These are phyloP conservation scores for Gaertneriomyces sp. DNA, from an alignment of 192 early-diverging fungal genomes.

Conservation along the genomic window DNA sequence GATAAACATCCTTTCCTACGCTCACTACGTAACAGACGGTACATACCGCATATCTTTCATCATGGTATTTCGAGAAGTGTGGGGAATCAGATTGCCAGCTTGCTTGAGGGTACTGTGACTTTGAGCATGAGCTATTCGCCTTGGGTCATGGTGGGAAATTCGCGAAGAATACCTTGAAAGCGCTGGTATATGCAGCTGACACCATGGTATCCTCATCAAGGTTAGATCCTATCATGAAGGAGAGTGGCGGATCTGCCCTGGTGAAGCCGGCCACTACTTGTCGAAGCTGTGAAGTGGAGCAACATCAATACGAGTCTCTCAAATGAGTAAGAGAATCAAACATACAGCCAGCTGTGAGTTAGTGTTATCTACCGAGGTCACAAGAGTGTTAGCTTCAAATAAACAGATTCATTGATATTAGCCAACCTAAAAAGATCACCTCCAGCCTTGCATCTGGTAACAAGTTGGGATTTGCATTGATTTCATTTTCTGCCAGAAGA, in stretches of 20 bases:
- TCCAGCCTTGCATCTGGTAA: not conserved
- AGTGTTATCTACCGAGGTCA: not conserved
- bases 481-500: constrained; percentile 3
- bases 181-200: not conserved
- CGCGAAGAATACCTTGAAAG: not conserved
- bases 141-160: too few species aligned
- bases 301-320: not conserved
- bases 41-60: not conserved
- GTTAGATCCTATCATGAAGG: not conserved
- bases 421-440: not conserved
- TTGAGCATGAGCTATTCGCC: too few species aligned
- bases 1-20: not conserved
- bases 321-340: not conserved
- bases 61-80: not conserved
- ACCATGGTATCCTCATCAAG: not conserved
- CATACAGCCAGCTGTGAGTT: not conserved
- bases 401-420: too few species aligned
- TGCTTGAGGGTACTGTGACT: not conserved
- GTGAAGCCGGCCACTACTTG: not conserved
- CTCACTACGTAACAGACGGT: not conserved
- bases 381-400: too few species aligned
- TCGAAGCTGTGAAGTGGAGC: not conserved
- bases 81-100: not conserved
- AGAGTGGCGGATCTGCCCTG: not conserved
- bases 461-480: constrained; percentile 4